These are phyloP conservation scores for Wickerhamiella nectarea DNA, from an alignment of 805 yeast species.

Conservation along the genomic window DNA sequence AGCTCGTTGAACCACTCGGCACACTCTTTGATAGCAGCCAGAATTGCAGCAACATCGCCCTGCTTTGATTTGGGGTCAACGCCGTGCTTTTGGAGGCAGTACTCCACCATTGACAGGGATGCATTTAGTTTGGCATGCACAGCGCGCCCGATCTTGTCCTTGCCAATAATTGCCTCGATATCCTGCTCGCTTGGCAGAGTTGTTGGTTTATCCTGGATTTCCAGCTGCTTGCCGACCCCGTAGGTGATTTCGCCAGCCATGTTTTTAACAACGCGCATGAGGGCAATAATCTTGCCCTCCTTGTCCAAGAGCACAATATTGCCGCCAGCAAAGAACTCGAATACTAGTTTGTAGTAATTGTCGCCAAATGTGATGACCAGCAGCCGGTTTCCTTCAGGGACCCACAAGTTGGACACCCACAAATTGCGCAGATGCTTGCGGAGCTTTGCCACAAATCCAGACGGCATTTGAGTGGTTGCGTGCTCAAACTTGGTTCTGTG, in stretches of 20 bases:
- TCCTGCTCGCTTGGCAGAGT: constrained; percentile 42
- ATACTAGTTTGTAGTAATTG: constrained; percentile 58
- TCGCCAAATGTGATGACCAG: constrained; percentile 74
- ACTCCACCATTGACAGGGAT: constrained; percentile 65
- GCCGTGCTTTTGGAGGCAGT: constrained; percentile 34
- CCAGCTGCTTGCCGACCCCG: constrained; percentile 53
- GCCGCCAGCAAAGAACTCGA: constrained; percentile 94
- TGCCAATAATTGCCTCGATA: constrained; percentile 18
- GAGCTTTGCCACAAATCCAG: constrained; percentile 71
- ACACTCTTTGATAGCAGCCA: constrained; percentile 23
- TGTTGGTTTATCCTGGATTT: constrained; percentile 8
- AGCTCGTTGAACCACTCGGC: constrained; percentile 20
- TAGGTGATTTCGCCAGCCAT: constrained; percentile 25
- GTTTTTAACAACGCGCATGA: constrained; percentile 58
- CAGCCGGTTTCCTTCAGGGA: constrained; percentile 70
- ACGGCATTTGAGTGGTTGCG: constrained; percentile 67
- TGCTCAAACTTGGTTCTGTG: constrained; percentile 72
- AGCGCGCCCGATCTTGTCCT: constrained; percentile 42
- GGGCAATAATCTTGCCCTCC: constrained; percentile 48
- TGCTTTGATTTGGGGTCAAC: constrained; percentile 35
- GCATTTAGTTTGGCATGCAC: constrained; percentile 53
- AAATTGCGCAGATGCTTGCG: constrained; percentile 77
- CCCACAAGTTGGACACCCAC: constrained; percentile 57
- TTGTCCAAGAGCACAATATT: constrained; percentile 68
- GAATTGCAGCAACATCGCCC: constrained; percentile 16